Percentiles rank a stretch among this genome's conserved stretches.
Evolutionary conservation across 2,329 filamentous ascomycete genomes (phyloP).

Genomic region (Domatiomyces catenatus): DNA sequence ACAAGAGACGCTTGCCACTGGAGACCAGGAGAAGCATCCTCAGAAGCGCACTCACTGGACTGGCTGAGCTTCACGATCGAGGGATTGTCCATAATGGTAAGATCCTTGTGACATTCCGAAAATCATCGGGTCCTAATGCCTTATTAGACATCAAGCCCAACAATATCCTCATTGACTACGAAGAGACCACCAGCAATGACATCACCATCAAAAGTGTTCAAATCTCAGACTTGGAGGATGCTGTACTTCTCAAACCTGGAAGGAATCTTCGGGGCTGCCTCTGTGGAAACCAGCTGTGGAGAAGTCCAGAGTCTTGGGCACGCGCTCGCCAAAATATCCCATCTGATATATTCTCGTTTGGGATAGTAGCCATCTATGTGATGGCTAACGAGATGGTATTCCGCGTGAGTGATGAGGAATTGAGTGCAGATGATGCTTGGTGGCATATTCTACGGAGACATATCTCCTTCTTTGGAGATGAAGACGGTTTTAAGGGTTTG

Average conservation of each 20-base stretch:
- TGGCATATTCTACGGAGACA: constrained; percentile 27
- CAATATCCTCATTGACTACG: constrained; percentile 21
- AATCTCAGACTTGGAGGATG: constrained; percentile 21
- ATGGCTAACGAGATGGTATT: constrained; percentile 28
- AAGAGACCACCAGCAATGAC: constrained; percentile 4
- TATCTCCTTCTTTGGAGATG: constrained; percentile 34
- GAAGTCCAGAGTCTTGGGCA: constrained; percentile 24
- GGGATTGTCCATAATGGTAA: constrained; percentile 21
- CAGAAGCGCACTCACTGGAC: constrained; percentile 25
- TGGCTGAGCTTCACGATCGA: constrained; percentile 19
- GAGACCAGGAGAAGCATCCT: constrained; percentile 28
- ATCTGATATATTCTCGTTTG: constrained; percentile 25
- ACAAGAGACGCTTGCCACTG: constrained; percentile 25
- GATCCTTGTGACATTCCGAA: constrained; percentile 1
- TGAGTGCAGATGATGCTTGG: constrained; percentile 21
- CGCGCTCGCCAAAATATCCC: constrained; percentile 18
- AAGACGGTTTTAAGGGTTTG: constrained; percentile 27
- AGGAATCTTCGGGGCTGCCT: constrained; percentile 16
- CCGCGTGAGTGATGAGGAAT: constrained; percentile 22
- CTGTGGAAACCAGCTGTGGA: constrained; percentile 23
- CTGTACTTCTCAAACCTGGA: background rate
- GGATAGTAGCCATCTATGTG: constrained; percentile 28
- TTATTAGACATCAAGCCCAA: constrained; percentile 22
- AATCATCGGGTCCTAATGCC: constrained; percentile 2
- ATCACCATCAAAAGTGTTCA: constrained; percentile 18